Conservation (phyloP, 768 basidiomycete genomes). For the Boletus sp. region DNA sequence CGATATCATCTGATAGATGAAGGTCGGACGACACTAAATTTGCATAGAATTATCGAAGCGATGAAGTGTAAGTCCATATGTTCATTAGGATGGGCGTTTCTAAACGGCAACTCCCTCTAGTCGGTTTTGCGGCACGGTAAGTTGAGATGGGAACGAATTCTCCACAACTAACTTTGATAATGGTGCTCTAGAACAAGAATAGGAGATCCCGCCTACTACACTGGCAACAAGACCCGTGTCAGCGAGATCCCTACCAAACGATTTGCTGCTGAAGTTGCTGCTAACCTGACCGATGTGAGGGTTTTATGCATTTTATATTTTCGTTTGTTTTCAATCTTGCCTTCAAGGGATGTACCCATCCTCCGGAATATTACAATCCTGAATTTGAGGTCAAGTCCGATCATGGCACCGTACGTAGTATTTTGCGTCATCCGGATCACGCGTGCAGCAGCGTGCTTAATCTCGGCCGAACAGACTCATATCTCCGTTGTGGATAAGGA, state of each 20-base stretch:
- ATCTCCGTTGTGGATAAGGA: constrained; percentile 77
- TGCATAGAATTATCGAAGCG: constrained; percentile 76
- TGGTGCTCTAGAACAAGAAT: no score
- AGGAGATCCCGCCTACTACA: no score
- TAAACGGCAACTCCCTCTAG: constrained; percentile 24
- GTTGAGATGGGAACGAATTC: background rate
- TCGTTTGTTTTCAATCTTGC: no score
- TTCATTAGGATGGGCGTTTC: background rate
- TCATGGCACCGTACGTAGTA: constrained; percentile 20
- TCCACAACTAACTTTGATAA: constrained; percentile 25
- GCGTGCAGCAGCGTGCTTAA: constrained; percentile 6
- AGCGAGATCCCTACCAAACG: no score
- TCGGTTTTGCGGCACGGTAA: constrained; percentile 59
- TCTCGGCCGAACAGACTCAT: constrained; percentile 59
- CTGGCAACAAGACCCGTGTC: no score
- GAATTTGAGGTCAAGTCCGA: no score
- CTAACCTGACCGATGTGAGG: no score
- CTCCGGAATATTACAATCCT: no score
- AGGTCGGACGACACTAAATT: constrained; percentile 56
- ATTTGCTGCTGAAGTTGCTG: no score
- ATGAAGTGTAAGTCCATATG: constrained; percentile 58
- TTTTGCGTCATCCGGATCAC: constrained; percentile 1
- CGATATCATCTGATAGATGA: constrained; percentile 50
- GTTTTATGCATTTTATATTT: no score
- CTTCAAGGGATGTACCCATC: no score